Evolutionary conservation across 2,329 filamentous ascomycete species (phyloP), one percentile per base, ranked within the genome.

Genomic region (Pseudogymnoascus sp.): DNA sequence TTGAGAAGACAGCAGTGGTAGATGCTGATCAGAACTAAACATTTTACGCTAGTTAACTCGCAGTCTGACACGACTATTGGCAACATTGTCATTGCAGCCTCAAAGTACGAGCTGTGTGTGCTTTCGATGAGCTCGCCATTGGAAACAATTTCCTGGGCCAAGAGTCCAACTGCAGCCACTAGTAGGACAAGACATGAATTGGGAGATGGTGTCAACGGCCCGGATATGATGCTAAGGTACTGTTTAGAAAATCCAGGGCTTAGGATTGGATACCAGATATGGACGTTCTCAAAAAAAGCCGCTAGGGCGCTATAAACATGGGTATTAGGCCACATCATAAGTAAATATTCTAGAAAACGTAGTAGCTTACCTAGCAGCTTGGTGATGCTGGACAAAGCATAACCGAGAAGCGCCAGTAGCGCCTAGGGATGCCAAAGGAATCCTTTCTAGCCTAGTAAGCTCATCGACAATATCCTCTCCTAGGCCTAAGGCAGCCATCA

Each of bases 191-290:
- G 64, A 59, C 69, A 72, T 14, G 66, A 64, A 23, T 67, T 62
- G 8, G 66, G 66, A 5, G 64, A 64, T 7, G 68, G 67, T 10
- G 36, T 62, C 37, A 70, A 62, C 1, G 66, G 54, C 18, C 66
- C 67, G 1, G 68, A 68, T 16, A 72, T 67, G 18, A 67, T 60
- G 5, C 63, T 47, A 21, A 66, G 65, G 60, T 68, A 69, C 7
- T 65, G 61, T 7, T 65, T 67, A 2, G 68, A 62, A 54, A 70
- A 72, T n/a, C 65, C 62, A 6, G 62, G 60, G 11, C 64, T 62
- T 5, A 72, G 61, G 5, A 72, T 67, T 7, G 71, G 71, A 64
- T 71, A 72, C 64, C 68, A 71, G 16, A 37, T 42, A 62, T 72
- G 71, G n/a, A 72, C 66, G 18, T 67, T 37, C 5, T 65, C 64